A percentile compares a stretch with the other conserved stretches of the same genome.
Conservation (phyloP, 2,329 filamentous ascomycete genomes). For the Stemphylium vesicarium region DNA sequence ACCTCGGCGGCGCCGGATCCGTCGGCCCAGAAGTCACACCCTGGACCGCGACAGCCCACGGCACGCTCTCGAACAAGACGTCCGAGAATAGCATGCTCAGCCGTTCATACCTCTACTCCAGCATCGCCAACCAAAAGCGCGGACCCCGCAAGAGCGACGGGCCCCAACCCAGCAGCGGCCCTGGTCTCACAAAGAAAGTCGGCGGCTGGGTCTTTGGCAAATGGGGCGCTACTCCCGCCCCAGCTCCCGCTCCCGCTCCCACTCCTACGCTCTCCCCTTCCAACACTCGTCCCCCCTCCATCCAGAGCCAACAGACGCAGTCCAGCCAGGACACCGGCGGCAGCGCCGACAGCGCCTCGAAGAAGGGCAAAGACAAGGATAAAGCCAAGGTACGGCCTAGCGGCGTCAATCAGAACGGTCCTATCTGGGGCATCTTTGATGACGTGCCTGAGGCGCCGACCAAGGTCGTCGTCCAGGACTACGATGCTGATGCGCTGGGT, state of each 20-base stretch:
- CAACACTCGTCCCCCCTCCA: constrained; percentile 25
- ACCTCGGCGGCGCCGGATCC: constrained; percentile 52
- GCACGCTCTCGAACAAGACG: constrained; percentile 58
- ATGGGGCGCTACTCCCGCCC: constrained; percentile 63
- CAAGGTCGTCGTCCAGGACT: constrained; percentile 43
- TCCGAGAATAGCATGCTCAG: constrained; percentile 62
- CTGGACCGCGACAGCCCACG: constrained; percentile 54
- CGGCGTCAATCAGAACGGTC: constrained; percentile 49
- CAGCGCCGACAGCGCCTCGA: not conserved
- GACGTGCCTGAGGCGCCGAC: constrained; percentile 42
- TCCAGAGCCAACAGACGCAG: constrained; percentile 31
- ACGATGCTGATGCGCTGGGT: constrained; percentile 48
- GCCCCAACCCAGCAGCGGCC: constrained; percentile 23
- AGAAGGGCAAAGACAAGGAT: constrained; percentile 23
- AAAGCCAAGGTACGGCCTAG: constrained; percentile 36
- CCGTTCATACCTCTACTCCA: constrained; percentile 56
- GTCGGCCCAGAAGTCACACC: constrained; percentile 51
- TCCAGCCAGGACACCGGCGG: constrained; percentile 17
- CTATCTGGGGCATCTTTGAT: constrained; percentile 50
- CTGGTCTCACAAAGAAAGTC: constrained; percentile 59
- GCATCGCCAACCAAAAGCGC: constrained; percentile 37
- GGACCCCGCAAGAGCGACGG: constrained; percentile 26
- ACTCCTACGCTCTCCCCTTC: constrained; percentile 8
- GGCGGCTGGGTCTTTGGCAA: constrained; percentile 70
- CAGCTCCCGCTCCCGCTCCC: constrained; percentile 31